Conservation (phyloP, 139 green algal species). For the Pleodorina starrii region DNA sequence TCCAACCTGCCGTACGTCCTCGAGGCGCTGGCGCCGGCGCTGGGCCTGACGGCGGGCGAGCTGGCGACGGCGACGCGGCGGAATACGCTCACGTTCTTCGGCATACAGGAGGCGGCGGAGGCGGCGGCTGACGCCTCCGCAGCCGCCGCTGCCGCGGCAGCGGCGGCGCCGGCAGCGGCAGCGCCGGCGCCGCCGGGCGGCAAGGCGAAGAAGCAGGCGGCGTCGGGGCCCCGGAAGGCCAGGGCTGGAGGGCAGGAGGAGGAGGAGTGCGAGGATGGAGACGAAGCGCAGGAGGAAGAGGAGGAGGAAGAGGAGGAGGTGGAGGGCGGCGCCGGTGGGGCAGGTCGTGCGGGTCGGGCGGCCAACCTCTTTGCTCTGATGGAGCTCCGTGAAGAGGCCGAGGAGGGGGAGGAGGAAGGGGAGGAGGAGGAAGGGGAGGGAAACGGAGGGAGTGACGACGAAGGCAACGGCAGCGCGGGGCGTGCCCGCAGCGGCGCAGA, state of each 20-base stretch:
- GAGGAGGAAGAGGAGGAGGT: not conserved
- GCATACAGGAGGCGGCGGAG: conserved; percentile 36
- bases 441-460: not conserved
- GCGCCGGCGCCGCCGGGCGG: not conserved
- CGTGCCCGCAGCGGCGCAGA: not conserved
- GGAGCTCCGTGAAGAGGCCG: not conserved
- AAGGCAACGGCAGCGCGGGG: not conserved
- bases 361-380: too few species aligned
- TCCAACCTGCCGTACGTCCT: conserved; percentile 55
- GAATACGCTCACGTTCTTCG: conserved; percentile 37
- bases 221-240: too few species aligned
- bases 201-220: not conserved
- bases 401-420: conserved; percentile 2
- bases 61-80: conserved; percentile 4
- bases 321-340: too few species aligned
- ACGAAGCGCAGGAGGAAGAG: too few species aligned
- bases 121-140: conserved; percentile 1
- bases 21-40: conserved; percentile 15
- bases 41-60: not conserved
- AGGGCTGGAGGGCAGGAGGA: too few species aligned
- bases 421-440: not conserved
- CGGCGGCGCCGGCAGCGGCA: not conserved
- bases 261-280: too few species aligned
- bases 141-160: not conserved
- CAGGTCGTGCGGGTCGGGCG: too few species aligned